Percentiles rank a stretch among this genome's conserved stretches.
Conservation (phyloP, 441 rosid species). For the Syzygium malaccense region DNA sequence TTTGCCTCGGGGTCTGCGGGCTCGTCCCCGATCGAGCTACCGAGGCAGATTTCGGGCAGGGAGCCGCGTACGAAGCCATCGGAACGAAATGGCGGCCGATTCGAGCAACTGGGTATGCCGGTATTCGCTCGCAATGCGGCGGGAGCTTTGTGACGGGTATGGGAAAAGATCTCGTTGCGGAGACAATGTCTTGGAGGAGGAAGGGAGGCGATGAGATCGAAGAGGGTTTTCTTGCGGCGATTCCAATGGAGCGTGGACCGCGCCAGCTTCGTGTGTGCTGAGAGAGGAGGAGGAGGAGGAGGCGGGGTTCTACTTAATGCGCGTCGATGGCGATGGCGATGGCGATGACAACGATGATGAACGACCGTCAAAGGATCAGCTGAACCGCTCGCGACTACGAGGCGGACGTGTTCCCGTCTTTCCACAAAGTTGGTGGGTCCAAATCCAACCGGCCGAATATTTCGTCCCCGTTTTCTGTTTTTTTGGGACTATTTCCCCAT, state of each 20-base stretch:
- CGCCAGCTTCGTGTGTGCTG: background rate
- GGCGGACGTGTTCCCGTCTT: background rate
- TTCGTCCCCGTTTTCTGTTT: background rate
- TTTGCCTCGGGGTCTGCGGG: conserved; percentile 1
- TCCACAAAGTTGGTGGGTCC: background rate
- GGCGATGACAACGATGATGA: background rate
- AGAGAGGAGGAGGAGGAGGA: background rate
- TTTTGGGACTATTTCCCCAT: background rate
- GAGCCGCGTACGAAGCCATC: conserved; percentile 56
- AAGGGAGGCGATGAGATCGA: conserved; percentile 28
- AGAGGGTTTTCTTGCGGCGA: background rate
- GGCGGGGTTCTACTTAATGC: background rate
- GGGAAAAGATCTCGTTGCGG: background rate
- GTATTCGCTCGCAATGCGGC: background rate
- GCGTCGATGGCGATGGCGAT: background rate
- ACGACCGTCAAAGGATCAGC: background rate
- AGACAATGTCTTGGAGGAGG: background rate
- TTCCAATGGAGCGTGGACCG: background rate
- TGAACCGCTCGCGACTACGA: background rate
- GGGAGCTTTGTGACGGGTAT: background rate
- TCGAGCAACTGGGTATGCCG: background rate
- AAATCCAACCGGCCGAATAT: background rate
- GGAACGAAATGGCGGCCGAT: background rate
- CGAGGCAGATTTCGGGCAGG: conserved; percentile 56
- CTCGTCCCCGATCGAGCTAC: conserved; percentile 30